Evolutionary conservation across 495 filamentous ascomycete species (phyloP).

Genomic region (Penicillium bovifimosum): DNA sequence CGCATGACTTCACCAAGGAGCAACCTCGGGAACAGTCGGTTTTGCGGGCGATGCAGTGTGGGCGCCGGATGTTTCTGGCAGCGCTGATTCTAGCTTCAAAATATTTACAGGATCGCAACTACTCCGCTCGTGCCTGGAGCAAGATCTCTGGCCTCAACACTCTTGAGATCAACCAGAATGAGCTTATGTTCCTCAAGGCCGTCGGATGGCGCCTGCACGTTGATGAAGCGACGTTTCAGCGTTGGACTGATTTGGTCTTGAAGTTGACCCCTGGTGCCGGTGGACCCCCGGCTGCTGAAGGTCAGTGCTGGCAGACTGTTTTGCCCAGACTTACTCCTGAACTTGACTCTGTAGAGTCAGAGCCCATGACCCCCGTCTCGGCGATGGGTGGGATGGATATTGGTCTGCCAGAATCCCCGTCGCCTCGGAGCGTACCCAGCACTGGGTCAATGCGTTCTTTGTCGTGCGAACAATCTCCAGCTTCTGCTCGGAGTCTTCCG

Average conservation of each 20-base stretch:
- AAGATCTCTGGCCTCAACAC: constrained; percentile 93
- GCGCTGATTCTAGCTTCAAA: constrained; percentile 92
- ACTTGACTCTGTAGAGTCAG: constrained; percentile 32
- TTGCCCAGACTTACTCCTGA: constrained; percentile 76
- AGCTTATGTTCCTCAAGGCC: constrained; percentile 84
- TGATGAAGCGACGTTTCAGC: constrained; percentile 77
- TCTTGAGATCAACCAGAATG: constrained; percentile 90
- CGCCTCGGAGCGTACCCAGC: constrained; percentile 29
- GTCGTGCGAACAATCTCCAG: constrained; percentile 41
- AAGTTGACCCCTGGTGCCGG: constrained; percentile 65
- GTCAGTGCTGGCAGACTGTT: constrained; percentile 65
- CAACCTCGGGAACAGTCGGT: constrained; percentile 68
- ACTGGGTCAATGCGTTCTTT: constrained; percentile 15
- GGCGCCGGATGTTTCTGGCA: constrained; percentile 94
- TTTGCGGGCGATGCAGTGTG: constrained; percentile 85
- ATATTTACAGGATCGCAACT: constrained; percentile 96
- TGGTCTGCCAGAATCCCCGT: constrained; percentile 28
- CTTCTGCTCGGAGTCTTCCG: constrained; percentile 42
- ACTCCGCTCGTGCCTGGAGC: constrained; percentile 94
- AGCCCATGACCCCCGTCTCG: constrained; percentile 28
- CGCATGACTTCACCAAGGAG: constrained; percentile 79
- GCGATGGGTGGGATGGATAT: constrained; percentile 29
- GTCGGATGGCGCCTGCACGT: constrained; percentile 95
- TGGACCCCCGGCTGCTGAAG: constrained; percentile 24
- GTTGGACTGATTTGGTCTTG: constrained; percentile 86